A percentile compares a stretch with the other conserved stretches of the same genome.
Evolutionary conservation across 140 eudicot genomes (phyloP).

Genomic region (Ambrosia hybrid): DNA sequence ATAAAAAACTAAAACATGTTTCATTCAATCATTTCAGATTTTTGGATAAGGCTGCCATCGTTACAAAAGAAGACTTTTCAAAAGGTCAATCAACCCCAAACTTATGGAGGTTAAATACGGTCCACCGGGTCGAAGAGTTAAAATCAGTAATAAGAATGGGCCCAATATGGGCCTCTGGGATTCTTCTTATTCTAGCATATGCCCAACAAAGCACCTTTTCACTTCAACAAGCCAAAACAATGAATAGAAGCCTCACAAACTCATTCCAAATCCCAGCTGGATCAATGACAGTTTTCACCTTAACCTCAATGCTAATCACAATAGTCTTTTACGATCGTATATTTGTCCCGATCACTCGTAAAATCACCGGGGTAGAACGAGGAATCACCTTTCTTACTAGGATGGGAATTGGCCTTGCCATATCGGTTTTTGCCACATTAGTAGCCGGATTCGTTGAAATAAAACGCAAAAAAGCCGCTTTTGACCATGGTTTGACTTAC

Average conservation of each 20-base stretch:
- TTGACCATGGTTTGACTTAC: slow-evolving; percentile 43
- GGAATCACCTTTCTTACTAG: slow-evolving; percentile 80
- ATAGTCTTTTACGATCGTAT: slow-evolving; percentile 73
- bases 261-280: slow-evolving; percentile 85
- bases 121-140: slow-evolving; percentile 89
- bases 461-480: slow-evolving; percentile 61
- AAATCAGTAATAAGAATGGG: slow-evolving; percentile 83
- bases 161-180: slow-evolving; percentile 96
- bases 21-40: slow-evolving; percentile 46
- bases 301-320: slow-evolving; percentile 67
- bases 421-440: slow-evolving; percentile 71
- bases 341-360: slow-evolving; percentile 60
- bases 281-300: slow-evolving; percentile 82
- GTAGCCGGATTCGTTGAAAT: slow-evolving; percentile 83
- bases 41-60: slow-evolving; percentile 87
- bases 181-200: slow-evolving; percentile 70
- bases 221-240: slow-evolving; percentile 83
- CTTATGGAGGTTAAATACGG: slow-evolving; percentile 71
- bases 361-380: slow-evolving; percentile 73
- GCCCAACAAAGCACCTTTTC: slow-evolving; percentile 93
- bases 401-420: slow-evolving; percentile 74
- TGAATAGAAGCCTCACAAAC: slow-evolving; percentile 70
- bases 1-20: background rate
- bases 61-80: slow-evolving; percentile 54
- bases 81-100: slow-evolving; percentile 43